Conservation (phyloP, 331 rosid species). For the Malus hybrid region DNA sequence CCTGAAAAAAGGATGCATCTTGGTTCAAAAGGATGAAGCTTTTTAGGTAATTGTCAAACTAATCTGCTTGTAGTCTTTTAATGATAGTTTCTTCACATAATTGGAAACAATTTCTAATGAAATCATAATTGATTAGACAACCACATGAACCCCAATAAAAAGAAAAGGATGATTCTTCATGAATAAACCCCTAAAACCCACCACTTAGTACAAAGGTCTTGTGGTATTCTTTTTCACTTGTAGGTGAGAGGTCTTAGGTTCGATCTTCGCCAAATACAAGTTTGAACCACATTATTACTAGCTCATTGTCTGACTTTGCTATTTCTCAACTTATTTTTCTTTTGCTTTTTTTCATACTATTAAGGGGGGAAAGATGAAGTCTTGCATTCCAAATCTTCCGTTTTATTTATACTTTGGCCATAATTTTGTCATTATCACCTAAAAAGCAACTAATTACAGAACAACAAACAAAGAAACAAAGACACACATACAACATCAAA, state of each 20-base stretch:
- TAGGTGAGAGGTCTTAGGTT: no score
- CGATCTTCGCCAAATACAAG: no score
- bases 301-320: no score
- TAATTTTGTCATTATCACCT: constrained; percentile 12
- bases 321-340: no score
- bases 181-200: neutral
- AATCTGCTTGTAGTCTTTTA: neutral
- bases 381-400: neutral
- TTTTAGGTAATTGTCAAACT: constrained; percentile 18
- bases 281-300: no score
- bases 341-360: no score
- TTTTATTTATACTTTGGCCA: neutral
- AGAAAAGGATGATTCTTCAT: neutral
- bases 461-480: neutral
- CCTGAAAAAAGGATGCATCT: neutral
- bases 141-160: neutral
- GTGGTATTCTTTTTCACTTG: no score
- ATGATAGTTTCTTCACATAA: neutral
- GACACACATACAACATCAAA: neutral
- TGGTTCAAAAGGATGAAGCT: constrained; percentile 3
- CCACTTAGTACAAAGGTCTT: no score
- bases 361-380: no score
- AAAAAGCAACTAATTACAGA: constrained; percentile 2
- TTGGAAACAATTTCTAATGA: neutral
- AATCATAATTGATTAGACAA: neutral